A percentile compares a stretch with the other conserved stretches of the same genome.
These are phyloP conservation scores for Coemansia sp. DNA, from an alignment of 192 early-diverging fungal species.

Conservation along the genomic window DNA sequence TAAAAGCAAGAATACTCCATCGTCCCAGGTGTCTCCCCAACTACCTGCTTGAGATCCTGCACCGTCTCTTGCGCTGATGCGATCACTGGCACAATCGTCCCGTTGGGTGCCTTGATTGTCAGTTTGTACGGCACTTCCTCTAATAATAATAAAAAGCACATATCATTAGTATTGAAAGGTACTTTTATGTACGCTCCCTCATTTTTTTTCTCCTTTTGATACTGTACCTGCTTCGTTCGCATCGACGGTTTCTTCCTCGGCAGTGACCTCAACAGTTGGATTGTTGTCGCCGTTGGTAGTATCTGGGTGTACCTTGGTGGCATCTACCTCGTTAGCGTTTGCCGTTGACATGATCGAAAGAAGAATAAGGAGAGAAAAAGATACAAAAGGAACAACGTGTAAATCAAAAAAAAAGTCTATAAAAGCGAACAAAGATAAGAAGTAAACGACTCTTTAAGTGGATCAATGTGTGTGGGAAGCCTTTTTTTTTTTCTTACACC, in stretches of 20 bases:
- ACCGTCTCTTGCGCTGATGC: constrained; percentile 76
- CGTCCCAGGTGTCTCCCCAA: constrained; percentile 85
- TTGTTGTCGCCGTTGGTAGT: background rate
- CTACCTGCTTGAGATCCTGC: constrained; percentile 83
- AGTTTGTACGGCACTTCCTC: constrained; percentile 48
- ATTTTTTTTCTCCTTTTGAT: background rate
- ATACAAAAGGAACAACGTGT: constrained; percentile 6
- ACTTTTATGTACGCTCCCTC: too few relatives aligned
- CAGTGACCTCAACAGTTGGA: background rate
- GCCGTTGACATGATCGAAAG: constrained; percentile 30
- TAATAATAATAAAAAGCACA: background rate
- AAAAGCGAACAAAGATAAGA: constrained; percentile 1
- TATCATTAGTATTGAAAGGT: too few relatives aligned
- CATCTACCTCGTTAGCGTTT: constrained; percentile 15
- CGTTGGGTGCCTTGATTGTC: constrained; percentile 52
- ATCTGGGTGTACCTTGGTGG: constrained; percentile 7
- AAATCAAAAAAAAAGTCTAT: background rate
- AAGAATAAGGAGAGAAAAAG: background rate
- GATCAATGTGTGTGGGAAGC: background rate
- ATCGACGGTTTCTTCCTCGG: background rate
- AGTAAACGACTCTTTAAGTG: too few relatives aligned
- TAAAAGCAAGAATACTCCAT: constrained; percentile 93
- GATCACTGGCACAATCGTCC: constrained; percentile 32
- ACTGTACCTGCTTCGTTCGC: background rate
- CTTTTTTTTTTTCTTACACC: background rate